Percentiles rank a stretch among this genome's conserved stretches.
phyloP scores from a whole-genome alignment of 2,329 filamentous ascomycete species.

The Fusarium pininemorale region DNA sequence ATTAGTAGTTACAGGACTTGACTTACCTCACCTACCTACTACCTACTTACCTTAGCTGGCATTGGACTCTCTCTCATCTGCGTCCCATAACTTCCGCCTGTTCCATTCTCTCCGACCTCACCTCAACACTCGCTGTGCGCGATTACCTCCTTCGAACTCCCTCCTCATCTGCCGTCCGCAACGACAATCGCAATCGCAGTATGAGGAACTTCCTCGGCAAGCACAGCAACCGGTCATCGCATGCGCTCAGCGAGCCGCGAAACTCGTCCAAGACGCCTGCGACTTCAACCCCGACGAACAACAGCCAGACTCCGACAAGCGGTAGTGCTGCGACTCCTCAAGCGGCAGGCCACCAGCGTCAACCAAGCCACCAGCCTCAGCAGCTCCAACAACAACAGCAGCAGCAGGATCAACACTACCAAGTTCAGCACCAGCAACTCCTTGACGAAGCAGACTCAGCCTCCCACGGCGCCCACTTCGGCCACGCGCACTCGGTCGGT shows the following conservation, averaged over 20 bases:
- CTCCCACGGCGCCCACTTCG: conserved; percentile 40
- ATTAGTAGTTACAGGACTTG: background rate
- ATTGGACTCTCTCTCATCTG: conserved; percentile 24
- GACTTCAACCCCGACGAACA: conserved; percentile 20
- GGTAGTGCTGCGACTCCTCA: conserved; percentile 33
- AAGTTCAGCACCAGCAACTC: conserved; percentile 34
- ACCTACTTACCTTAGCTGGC: background rate
- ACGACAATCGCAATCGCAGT: conserved; percentile 39
- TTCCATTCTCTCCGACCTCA: conserved; percentile 10
- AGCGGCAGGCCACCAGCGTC: conserved; percentile 30
- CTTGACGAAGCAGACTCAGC: conserved; percentile 43
- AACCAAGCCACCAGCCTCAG: conserved; percentile 27
- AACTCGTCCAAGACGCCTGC: conserved; percentile 43
- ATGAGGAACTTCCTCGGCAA: conserved; percentile 66
- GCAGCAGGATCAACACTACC: conserved; percentile 32
- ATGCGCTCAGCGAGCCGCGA: conserved; percentile 59
- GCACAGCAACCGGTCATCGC: conserved; percentile 67
- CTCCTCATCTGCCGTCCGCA: conserved; percentile 14
- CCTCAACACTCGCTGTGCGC: conserved; percentile 21
- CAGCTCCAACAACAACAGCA: conserved; percentile 3
- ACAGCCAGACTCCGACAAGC: conserved; percentile 31
- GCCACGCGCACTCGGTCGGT: conserved; percentile 21
- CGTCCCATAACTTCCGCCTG: conserved; percentile 12
- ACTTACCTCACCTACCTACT: background rate
- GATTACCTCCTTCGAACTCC: background rate